These are phyloP conservation scores for Herpetomonas tarakana DNA, from an alignment of 208 protist species.

Conservation along the genomic window DNA sequence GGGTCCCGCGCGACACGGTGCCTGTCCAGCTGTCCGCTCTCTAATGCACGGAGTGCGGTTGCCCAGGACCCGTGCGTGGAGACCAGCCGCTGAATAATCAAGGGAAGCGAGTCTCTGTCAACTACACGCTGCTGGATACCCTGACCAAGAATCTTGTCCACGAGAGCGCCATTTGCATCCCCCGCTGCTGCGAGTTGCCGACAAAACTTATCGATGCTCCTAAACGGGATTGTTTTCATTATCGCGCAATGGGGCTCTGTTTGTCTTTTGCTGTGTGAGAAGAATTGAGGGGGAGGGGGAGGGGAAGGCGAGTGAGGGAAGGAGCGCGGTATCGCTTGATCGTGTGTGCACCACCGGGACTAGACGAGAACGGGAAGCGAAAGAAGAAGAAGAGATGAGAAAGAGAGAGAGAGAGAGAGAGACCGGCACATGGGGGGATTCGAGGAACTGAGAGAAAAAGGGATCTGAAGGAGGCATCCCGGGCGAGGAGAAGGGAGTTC, in stretches of 20 bases:
- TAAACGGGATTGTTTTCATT: constrained; percentile 40
- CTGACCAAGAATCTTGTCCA: constrained; percentile 41
- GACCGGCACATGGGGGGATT: too few species aligned
- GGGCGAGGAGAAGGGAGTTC: too few species aligned
- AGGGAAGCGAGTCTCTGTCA: constrained; percentile 57
- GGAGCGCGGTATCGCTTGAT: too few species aligned
- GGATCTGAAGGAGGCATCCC: too few species aligned
- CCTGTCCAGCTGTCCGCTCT: constrained; percentile 43
- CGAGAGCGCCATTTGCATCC: constrained; percentile 18
- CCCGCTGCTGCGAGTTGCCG: constrained; percentile 27
- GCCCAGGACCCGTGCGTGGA: constrained; percentile 42
- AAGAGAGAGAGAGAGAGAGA: too few species aligned
- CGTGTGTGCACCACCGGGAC: too few species aligned
- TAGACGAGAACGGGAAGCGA: too few species aligned
- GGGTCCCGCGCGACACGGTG: constrained; percentile 45
- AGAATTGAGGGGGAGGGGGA: not conserved
- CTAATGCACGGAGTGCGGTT: constrained; percentile 48
- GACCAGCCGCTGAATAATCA: constrained; percentile 66
- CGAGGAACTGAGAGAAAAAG: too few species aligned
- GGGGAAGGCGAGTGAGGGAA: too few species aligned
- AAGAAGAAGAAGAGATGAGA: too few species aligned
- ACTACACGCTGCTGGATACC: constrained; percentile 60
- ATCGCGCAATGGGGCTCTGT: not conserved
- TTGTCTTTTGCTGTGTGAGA: not conserved
- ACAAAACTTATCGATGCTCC: constrained; percentile 48